Evolutionary conservation across 306 rosid genomes (phyloP).

Genomic region (Fragaria iinumae): DNA sequence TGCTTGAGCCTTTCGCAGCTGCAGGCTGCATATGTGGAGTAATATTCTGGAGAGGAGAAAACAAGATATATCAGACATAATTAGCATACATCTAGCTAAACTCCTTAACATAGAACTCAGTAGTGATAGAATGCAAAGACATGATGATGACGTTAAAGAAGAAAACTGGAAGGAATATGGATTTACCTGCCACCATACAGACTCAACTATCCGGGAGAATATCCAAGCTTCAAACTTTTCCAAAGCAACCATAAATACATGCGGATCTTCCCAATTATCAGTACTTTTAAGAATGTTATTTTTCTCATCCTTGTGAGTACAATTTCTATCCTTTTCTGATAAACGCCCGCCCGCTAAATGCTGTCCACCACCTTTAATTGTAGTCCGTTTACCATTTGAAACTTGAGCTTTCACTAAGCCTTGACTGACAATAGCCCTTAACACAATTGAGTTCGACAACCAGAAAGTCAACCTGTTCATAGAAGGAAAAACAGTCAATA

Average conservation of each 20-base stretch:
- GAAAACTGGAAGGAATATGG: conserved; percentile 19
- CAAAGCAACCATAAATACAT: conserved; percentile 51
- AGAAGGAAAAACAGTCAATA: conserved; percentile 16
- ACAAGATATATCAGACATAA: conserved; percentile 35
- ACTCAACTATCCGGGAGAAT: conserved; percentile 84
- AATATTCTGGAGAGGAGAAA: conserved; percentile 57
- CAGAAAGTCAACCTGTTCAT: conserved; percentile 86
- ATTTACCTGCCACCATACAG: conserved; percentile 96
- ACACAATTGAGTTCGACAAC: conserved; percentile 73
- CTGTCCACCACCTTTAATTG: conserved; percentile 25
- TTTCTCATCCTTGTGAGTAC: conserved; percentile 30
- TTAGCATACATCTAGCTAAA: conserved; percentile 21
- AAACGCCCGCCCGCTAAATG: conserved; percentile 3
- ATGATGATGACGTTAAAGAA: conserved; percentile 11
- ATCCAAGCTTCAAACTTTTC: conserved; percentile 87
- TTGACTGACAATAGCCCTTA: conserved; percentile 65
- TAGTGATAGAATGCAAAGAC: conserved; percentile 17
- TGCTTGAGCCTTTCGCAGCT: conserved; percentile 57
- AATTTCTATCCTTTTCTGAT: conserved; percentile 9
- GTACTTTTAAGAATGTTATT: conserved; percentile 28
- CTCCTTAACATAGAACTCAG: conserved; percentile 14
- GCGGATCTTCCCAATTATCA: conserved; percentile 57
- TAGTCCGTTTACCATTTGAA: conserved; percentile 25
- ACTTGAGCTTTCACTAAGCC: conserved; percentile 31
- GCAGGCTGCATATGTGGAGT: conserved; percentile 90